Percentiles rank a stretch among this genome's conserved stretches.
Evolutionary conservation across 768 basidiomycete genomes (phyloP).

Genomic region (Psilocybe sp.): DNA sequence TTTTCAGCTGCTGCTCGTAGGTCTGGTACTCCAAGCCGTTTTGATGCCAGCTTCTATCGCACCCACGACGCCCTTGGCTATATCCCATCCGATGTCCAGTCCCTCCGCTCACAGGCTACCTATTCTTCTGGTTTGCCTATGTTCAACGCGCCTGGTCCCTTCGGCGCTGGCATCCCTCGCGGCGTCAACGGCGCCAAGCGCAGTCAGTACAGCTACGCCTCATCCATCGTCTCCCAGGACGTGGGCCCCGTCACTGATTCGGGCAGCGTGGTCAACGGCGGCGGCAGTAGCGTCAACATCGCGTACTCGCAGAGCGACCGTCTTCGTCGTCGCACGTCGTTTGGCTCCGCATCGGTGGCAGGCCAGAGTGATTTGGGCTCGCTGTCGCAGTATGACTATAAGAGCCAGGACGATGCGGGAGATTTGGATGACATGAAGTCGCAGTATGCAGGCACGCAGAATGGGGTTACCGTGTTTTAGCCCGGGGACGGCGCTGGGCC

Average conservation of each 20-base stretch:
- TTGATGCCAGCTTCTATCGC: conserved; percentile 94
- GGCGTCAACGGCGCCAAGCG: conserved; percentile 67
- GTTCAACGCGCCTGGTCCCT: conserved; percentile 71
- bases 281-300: conserved; percentile 46
- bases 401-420: conserved; percentile 81
- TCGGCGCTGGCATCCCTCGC: conserved; percentile 56
- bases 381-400: conserved; percentile 76
- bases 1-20: conserved; percentile 48
- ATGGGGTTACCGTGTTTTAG: conserved; percentile 83
- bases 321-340: conserved; percentile 72
- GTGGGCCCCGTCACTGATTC: conserved; percentile 60
- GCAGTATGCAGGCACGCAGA: conserved; percentile 83
- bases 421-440: conserved; percentile 88
- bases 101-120: conserved; percentile 93
- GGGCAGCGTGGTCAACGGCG: conserved; percentile 54
- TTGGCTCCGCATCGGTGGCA: conserved; percentile 63
- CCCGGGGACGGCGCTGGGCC: neutral
- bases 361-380: conserved; percentile 80
- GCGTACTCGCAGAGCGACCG: conserved; percentile 92
- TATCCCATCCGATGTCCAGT: conserved; percentile 94
- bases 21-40: conserved; percentile 90
- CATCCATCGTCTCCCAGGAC: conserved; percentile 92
- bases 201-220: conserved; percentile 80
- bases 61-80: conserved; percentile 92
- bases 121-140: conserved; percentile 90